These are phyloP conservation scores for Leptographium radiaticola DNA, from an alignment of 2,329 filamentous ascomycete genomes.

Conservation along the genomic window DNA sequence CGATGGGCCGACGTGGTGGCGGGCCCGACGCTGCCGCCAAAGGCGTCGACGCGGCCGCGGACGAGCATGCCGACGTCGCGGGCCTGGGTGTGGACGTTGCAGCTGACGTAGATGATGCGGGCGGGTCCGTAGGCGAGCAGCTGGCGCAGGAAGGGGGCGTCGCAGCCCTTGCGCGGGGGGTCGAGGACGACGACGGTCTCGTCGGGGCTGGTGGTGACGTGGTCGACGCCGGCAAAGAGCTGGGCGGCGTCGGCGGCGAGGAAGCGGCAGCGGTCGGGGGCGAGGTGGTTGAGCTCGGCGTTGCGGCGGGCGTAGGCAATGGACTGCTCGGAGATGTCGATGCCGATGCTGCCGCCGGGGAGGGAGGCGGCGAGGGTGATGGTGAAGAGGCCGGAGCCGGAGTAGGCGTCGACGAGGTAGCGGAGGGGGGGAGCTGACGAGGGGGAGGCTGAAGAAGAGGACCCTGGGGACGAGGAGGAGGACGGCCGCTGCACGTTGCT, in stretches of 20 bases:
- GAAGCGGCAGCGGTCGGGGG: conserved; percentile 59
- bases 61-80: conserved; percentile 84
- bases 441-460: too few species aligned
- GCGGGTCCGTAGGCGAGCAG: conserved; percentile 64
- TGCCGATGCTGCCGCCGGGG: conserved; percentile 67
- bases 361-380: conserved; percentile 82
- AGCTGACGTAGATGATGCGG: conserved; percentile 86
- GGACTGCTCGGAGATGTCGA: conserved; percentile 72
- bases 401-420: conserved; percentile 95
- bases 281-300: conserved; percentile 61
- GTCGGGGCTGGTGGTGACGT: conserved; percentile 47
- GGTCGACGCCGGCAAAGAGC: conserved; percentile 59
- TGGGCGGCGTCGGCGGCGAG: conserved; percentile 76
- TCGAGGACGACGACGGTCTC: conserved; percentile 92
- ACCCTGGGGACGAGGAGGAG: background rate
- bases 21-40: conserved; percentile 15
- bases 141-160: conserved; percentile 70
- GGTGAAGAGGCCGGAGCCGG: conserved; percentile 91
- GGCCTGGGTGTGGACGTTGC: conserved; percentile 96
- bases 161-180: conserved; percentile 92
- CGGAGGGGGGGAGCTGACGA: conserved; percentile 35
- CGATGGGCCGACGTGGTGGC: conserved; percentile 24
- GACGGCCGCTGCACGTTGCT: conserved; percentile 51
- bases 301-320: conserved; percentile 72
- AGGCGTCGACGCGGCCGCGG: conserved; percentile 39